Evolutionary conservation across 2,329 filamentous ascomycete species (phyloP), one percentile per base, ranked within the genome.

Genomic region (Ceratocystis smalleyi): DNA sequence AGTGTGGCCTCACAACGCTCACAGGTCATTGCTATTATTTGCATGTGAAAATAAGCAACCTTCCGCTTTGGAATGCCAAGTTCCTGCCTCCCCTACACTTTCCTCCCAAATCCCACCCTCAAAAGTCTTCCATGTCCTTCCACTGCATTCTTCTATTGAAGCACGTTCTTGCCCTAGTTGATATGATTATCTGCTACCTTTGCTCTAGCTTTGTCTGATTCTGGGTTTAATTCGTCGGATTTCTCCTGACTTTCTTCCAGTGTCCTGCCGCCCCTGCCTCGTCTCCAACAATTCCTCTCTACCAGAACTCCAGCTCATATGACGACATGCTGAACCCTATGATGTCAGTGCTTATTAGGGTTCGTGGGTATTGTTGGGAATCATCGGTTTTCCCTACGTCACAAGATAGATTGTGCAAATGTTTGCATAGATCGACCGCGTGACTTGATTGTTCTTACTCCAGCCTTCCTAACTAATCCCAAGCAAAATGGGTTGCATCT

Each of bases 31-130:
- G 15, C 12, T 30, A 57, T 57, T 51, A 57, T 57, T 57, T 57
- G 54, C 54, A 57, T 57, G 54, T 57, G 54, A 57, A 57, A 57
- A 57, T 35, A 57, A 35, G 27, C 54, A 57, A 57, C n/a, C 6
- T n/a, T 30, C 54, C 12, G 27, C n/a, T 57, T 35, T 35, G 27
- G 15, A 57, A 57, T 35, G 1, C 15, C 35, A 40, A 15, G 12
- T 7, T 35, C 15, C 27, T 57, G 5, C 15, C 54, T 32, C 54
- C 30, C 19, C 54, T 30, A 57, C 30, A 30, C 12, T 27, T 27
- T 22, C 49, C 6, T 54, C 19, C 49, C 1, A 22, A 15, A 6
- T 24, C 49, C 49, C 49, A 22, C 49, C 49, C 5, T 22, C 8
- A 24, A 7, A 32, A 3, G 8, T 15, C 54, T 57, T 57, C 54